These are phyloP conservation scores for Tetracladium marchalianum DNA, from an alignment of 495 filamentous ascomycete species.

Conservation along the genomic window DNA sequence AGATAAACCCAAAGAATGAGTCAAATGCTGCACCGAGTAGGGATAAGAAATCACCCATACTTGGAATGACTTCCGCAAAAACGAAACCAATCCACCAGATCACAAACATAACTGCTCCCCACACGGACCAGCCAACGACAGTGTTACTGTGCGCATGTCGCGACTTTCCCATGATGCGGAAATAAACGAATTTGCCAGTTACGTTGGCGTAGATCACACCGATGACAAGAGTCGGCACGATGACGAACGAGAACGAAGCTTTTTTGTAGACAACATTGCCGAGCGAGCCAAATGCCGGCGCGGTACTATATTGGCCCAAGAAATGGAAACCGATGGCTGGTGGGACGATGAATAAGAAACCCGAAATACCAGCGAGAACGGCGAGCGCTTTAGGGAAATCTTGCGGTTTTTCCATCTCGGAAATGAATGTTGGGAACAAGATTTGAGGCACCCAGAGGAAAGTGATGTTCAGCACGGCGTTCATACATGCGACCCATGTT, in stretches of 20 bases:
- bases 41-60: conserved; percentile 51
- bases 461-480: conserved; percentile 35
- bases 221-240: conserved; percentile 58
- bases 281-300: conserved; percentile 42
- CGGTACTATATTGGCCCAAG: conserved; percentile 36
- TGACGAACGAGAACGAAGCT: conserved; percentile 61
- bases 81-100: conserved; percentile 55
- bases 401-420: conserved; percentile 47
- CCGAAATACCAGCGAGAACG: conserved; percentile 36
- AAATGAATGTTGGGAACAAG: conserved; percentile 47
- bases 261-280: conserved; percentile 31
- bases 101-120: conserved; percentile 41
- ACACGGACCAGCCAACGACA: conserved; percentile 31
- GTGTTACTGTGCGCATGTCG: conserved; percentile 28
- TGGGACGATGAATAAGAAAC: conserved; percentile 42
- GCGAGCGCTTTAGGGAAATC: conserved; percentile 45
- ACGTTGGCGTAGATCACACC: conserved; percentile 57
- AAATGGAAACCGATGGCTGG: conserved; percentile 42
- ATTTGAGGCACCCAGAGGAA: conserved; percentile 40
- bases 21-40: conserved; percentile 41
- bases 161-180: conserved; percentile 42
- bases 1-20: conserved; percentile 29
- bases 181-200: conserved; percentile 49
- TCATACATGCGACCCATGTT: conserved; percentile 35
- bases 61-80: conserved; percentile 54